Percentiles rank a stretch among this genome's conserved stretches.
Conservation (phyloP, 805 yeast species). For the Yarrowia keelungensis region DNA sequence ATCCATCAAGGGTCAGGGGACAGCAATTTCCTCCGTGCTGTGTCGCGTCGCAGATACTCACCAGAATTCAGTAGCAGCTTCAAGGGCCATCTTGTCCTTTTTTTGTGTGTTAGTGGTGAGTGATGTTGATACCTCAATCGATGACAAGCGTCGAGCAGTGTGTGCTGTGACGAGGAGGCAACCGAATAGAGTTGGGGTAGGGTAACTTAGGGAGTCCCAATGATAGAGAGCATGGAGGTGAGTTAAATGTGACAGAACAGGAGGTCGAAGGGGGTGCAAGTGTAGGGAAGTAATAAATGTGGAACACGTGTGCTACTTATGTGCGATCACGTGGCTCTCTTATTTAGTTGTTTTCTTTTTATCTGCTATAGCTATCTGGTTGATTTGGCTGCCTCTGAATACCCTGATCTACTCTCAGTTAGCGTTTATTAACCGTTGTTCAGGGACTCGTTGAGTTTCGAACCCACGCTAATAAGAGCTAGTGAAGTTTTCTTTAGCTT, state of each 20-base stretch:
- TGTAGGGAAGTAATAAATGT: too few relatives aligned
- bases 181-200: slow-evolving; percentile 35
- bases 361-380: too few relatives aligned
- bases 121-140: slow-evolving; percentile 38
- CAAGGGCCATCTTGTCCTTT: slow-evolving; percentile 38
- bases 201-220: slow-evolving; percentile 34
- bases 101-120: slow-evolving; percentile 36
- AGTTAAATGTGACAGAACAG: too few relatives aligned
- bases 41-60: slow-evolving; percentile 18
- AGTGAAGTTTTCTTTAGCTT: too few relatives aligned
- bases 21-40: not conserved
- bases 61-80: slow-evolving; percentile 38
- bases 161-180: slow-evolving; percentile 37
- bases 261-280: too few relatives aligned
- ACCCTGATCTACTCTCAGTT: too few relatives aligned
- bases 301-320: too few relatives aligned
- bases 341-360: too few relatives aligned
- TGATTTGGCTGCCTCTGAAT: too few relatives aligned
- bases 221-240: not conserved
- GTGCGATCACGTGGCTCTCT: too few relatives aligned
- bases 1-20: not conserved
- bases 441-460: too few relatives aligned
- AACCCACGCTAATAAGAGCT: not conserved
- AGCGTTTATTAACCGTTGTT: too few relatives aligned
- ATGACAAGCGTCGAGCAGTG: slow-evolving; percentile 35